These are phyloP conservation scores for Ceratocystis eucalypticola DNA, from an alignment of 2,329 filamentous ascomycete species.

Conservation along the genomic window DNA sequence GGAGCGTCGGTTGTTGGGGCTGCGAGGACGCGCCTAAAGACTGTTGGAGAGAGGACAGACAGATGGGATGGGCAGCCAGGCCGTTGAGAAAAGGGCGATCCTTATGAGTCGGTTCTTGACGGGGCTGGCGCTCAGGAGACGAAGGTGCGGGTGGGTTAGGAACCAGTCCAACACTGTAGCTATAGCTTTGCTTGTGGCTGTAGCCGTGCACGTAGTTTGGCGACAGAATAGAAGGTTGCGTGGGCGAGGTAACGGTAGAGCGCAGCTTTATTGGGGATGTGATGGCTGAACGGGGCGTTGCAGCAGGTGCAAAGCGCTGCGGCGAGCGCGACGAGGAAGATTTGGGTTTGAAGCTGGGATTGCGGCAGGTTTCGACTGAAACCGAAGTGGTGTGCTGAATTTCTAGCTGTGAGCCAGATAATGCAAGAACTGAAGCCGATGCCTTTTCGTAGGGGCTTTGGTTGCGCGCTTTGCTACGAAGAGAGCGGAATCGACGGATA, in stretches of 20 bases:
- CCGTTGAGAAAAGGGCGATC: conserved; percentile 15
- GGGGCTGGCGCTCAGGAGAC: background rate
- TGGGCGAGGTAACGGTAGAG: background rate
- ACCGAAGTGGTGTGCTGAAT: conserved; percentile 16
- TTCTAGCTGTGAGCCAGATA: conserved; percentile 11
- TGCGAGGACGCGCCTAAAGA: background rate
- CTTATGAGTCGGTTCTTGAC: background rate
- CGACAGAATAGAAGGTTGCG: background rate
- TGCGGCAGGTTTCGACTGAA: conserved; percentile 1
- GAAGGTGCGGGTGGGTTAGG: background rate
- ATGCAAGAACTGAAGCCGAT: background rate
- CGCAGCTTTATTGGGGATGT: background rate
- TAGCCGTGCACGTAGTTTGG: conserved; percentile 2
- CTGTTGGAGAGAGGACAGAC: background rate
- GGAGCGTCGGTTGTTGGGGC: background rate
- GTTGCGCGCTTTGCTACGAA: conserved; percentile 2
- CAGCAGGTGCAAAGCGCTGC: background rate
- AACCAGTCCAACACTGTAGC: background rate
- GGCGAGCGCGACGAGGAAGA: background rate
- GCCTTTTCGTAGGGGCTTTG: conserved; percentile 8
- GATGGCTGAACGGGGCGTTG: background rate
- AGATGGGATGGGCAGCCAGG: conserved; percentile 12
- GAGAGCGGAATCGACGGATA: conserved; percentile 11
- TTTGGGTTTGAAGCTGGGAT: background rate
- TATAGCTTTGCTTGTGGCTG: background rate